Base-by-base conservation (phyloP, 176 grass and related monocot species). In the Pontederia paniculata region DNA sequence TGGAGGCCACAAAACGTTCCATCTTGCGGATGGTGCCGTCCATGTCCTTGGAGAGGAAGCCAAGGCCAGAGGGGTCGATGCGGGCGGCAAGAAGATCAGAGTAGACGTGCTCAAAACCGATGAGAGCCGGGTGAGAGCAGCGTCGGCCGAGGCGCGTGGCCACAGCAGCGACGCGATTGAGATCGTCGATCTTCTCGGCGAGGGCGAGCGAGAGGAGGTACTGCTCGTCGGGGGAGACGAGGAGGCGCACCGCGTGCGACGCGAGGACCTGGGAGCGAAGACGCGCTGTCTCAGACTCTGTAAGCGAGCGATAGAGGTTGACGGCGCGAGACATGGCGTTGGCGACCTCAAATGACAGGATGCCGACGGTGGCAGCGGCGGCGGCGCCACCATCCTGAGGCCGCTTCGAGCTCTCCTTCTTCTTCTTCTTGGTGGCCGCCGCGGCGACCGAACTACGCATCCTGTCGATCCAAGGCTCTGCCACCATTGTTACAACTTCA, bases 31-130 rank as follows among this genome's bases (percentile, higher is more conserved):
- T 78, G 18, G 74, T 28, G 31, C 71, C 80, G 42, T 80, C 87
- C 62, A 80, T 71, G 14, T 70, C 63, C 15, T 73, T 69, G 69
- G 48, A 61, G 69, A 72, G 48, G 60, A 85, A 77, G 51, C 69
- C 48, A 4, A 67, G 60, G 0, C 64, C 45, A 13, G 58, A 46
- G 56, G 86, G 63, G 44, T 28, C 46, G 37, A 78, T 74, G 61
- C 81, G 70, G 58, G 72, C 81, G 73, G 83, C 76, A 62, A 93
- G 80, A 69, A 91, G 83, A 70, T 98, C 94, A 23, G 78, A 77
- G 77, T 98, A 91, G 56, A 98, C 84, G 75, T 98, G 87, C 78
- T 80, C 80, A 76, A 98, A 98, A 0, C 87, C 94, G 9, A 78
- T 16, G 55, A 93, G 84, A 45, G 77, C 76, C 1, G 77, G 87